These are phyloP conservation scores for Microsporum ferrugineum DNA, from an alignment of 2,329 filamentous ascomycete genomes.

Conservation along the genomic window DNA sequence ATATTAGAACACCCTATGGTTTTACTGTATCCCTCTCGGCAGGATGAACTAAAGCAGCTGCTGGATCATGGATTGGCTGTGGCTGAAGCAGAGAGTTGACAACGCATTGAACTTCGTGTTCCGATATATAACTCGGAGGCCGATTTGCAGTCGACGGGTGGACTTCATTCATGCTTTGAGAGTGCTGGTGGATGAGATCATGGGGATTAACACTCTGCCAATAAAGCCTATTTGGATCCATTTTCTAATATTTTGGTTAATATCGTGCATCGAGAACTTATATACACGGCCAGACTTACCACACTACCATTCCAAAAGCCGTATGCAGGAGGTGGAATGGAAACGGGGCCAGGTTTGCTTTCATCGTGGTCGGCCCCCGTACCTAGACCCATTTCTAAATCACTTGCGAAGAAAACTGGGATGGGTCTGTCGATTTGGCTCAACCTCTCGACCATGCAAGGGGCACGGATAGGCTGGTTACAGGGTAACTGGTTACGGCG, in stretches of 20 bases:
- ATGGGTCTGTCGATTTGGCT: constrained; percentile 63
- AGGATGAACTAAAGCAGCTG: neutral
- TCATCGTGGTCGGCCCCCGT: constrained; percentile 42
- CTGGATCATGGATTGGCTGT: neutral
- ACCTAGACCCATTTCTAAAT: constrained; percentile 52
- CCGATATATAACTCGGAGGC: constrained; percentile 55
- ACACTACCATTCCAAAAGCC: constrained; percentile 75
- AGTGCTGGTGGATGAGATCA: neutral
- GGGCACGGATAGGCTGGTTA: neutral
- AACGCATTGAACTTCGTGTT: neutral
- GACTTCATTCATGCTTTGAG: constrained; percentile 15
- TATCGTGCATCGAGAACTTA: neutral
- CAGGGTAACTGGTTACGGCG: constrained; percentile 15
- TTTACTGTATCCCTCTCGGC: neutral
- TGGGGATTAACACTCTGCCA: constrained; percentile 54
- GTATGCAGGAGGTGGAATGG: constrained; percentile 64
- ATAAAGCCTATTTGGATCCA: constrained; percentile 69
- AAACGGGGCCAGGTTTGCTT: constrained; percentile 26
- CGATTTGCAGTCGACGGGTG: constrained; percentile 31
- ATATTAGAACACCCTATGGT: neutral
- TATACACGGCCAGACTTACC: constrained; percentile 41
- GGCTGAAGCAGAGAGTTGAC: neutral
- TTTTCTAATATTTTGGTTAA: constrained; percentile 40
- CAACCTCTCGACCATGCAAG: constrained; percentile 44
- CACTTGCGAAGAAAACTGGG: constrained; percentile 59